Evolutionary conservation across 495 filamentous ascomycete species (phyloP).

Genomic region (Lepraria neglecta): DNA sequence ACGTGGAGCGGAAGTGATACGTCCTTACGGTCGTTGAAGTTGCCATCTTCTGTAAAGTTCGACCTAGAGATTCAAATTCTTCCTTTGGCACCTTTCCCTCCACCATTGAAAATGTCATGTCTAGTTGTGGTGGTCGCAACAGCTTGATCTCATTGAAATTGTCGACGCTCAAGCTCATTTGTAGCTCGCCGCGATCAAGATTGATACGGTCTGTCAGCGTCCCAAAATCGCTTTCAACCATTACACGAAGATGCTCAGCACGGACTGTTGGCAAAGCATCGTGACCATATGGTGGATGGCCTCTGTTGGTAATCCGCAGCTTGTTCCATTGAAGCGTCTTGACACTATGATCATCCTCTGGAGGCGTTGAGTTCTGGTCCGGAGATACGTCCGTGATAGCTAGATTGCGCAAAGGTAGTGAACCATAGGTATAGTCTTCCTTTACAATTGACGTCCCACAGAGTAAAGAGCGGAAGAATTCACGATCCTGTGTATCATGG

Average conservation of each 20-base stretch:
- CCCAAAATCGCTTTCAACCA: constrained; percentile 59
- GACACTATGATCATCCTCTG: background rate
- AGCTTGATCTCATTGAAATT: constrained; percentile 55
- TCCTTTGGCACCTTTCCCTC: constrained; percentile 57
- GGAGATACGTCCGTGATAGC: background rate
- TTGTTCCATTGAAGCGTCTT: constrained; percentile 14
- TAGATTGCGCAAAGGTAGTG: constrained; percentile 7
- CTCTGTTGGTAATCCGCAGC: constrained; percentile 38
- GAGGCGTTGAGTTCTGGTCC: background rate
- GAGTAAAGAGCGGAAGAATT: constrained; percentile 58
- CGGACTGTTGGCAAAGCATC: constrained; percentile 52
- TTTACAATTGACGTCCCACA: constrained; percentile 16
- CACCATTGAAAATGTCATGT: constrained; percentile 60
- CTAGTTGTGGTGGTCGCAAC: constrained; percentile 57
- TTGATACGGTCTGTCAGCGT: constrained; percentile 70
- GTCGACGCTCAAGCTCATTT: constrained; percentile 53
- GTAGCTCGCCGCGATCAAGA: constrained; percentile 67
- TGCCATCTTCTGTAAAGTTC: constrained; percentile 44
- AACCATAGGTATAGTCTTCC: constrained; percentile 6
- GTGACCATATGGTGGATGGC: constrained; percentile 36
- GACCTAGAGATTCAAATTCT: constrained; percentile 46
- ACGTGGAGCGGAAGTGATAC: constrained; percentile 46
- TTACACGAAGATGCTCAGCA: constrained; percentile 63
- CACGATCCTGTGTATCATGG: constrained; percentile 58
- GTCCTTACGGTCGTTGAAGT: constrained; percentile 44